Conservation (phyloP, 2,329 filamentous ascomycete genomes). For the Aphanoascus verrucosus region DNA sequence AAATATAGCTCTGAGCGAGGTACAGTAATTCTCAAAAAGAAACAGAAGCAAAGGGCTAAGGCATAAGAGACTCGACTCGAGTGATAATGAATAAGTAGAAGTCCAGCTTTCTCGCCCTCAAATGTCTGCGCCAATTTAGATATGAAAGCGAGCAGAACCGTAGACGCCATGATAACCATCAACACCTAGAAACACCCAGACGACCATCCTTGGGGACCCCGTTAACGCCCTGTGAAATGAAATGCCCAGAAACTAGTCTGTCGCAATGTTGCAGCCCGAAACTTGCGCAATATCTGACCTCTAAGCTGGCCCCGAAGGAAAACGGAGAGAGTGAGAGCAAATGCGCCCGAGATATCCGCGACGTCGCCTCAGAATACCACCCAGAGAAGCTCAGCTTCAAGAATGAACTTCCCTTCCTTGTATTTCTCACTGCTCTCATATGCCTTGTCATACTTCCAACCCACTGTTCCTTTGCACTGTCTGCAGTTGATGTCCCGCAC, state of each 20-base stretch:
- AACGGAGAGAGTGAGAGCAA: background rate
- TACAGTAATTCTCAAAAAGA: background rate
- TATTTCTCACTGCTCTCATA: conserved; percentile 90
- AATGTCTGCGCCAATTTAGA: background rate
- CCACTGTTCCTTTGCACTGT: conserved; percentile 84
- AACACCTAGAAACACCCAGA: conserved; percentile 2
- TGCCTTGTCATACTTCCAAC: conserved; percentile 98
- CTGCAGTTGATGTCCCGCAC: conserved; percentile 87
- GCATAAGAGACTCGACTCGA: background rate
- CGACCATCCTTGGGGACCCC: background rate
- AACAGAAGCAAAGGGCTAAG: background rate
- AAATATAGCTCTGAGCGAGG: background rate
- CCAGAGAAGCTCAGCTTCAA: conserved; percentile 86
- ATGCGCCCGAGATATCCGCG: background rate
- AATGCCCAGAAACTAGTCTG: background rate
- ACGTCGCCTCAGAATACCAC: conserved; percentile 50
- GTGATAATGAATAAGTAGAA: too few species aligned
- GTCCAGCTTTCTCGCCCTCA: background rate
- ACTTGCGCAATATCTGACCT: background rate
- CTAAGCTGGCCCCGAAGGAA: background rate
- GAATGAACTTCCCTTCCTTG: conserved; percentile 96
- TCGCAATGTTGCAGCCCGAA: background rate
- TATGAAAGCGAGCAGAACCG: background rate
- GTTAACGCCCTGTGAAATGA: background rate
- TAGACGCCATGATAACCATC: background rate